phyloP scores from a whole-genome alignment of 1,284 basidiomycete genomes.

The Rugosomyces carneus region DNA sequence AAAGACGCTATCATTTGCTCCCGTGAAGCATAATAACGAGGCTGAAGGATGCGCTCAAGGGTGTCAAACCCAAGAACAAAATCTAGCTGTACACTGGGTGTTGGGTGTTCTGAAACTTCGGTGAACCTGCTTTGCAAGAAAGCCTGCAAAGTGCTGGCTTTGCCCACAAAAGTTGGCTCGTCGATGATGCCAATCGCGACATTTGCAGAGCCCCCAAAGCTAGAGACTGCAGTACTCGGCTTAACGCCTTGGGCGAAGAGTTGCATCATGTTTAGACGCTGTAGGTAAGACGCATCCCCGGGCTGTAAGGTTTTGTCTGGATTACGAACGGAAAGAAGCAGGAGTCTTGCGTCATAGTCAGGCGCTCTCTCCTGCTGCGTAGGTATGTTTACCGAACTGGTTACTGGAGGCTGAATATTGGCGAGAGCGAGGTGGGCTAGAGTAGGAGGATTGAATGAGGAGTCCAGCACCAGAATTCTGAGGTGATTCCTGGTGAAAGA shows the following conservation, averaged over 20 bases:
- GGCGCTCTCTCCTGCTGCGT: slow-evolving; percentile 1
- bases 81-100: slow-evolving; percentile 36
- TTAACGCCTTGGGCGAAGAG: slow-evolving; percentile 51
- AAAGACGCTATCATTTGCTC: slow-evolving; percentile 55
- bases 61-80: slow-evolving; percentile 89
- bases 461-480: slow-evolving; percentile 72
- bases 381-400: slow-evolving; percentile 8
- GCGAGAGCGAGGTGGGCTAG: slow-evolving; percentile 81
- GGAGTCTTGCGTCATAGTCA: slow-evolving; percentile 70
- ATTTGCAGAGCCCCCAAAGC: slow-evolving; percentile 30
- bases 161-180: slow-evolving; percentile 86
- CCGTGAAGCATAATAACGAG: slow-evolving; percentile 64
- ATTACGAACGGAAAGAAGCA: slow-evolving; percentile 85
- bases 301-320: slow-evolving; percentile 79
- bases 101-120: slow-evolving; percentile 15
- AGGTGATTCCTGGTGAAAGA: slow-evolving; percentile 23
- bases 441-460: slow-evolving; percentile 94
- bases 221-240: background rate
- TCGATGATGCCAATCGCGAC: slow-evolving; percentile 81
- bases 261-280: slow-evolving; percentile 81
- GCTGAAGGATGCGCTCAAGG: slow-evolving; percentile 76
- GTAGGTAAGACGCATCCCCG: slow-evolving; percentile 67
- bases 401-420: slow-evolving; percentile 28
- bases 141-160: slow-evolving; percentile 59
- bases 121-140: slow-evolving; percentile 41